Conservation (phyloP, 192 early-diverging fungal genomes). For the Ambispora gerdemannii region DNA sequence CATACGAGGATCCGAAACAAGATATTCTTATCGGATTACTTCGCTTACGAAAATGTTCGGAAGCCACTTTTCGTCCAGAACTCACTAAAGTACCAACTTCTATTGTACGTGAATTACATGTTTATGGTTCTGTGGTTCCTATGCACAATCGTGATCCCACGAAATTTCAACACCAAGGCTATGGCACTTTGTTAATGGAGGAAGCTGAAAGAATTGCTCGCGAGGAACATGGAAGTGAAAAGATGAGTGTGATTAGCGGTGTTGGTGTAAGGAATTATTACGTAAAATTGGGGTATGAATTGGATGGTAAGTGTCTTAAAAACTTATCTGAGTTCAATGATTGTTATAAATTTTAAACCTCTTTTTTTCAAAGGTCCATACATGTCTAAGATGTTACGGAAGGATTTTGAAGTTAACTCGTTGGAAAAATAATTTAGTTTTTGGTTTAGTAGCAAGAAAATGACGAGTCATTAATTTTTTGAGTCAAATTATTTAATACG, state of each 20-base stretch:
- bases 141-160: slow-evolving; percentile 95
- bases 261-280: slow-evolving; percentile 98
- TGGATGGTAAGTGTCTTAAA: slow-evolving; percentile 67
- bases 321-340: not conserved
- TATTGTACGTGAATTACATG: slow-evolving; percentile 96
- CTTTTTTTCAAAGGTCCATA: slow-evolving; percentile 66
- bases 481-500: too few relatives aligned
- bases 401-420: too few relatives aligned
- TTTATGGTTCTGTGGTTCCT: slow-evolving; percentile 95
- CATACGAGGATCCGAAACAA: slow-evolving; percentile 95
- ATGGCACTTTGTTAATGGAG: slow-evolving; percentile 98
- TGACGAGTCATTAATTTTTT: too few relatives aligned
- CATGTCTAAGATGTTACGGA: slow-evolving; percentile 93
- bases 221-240: slow-evolving; percentile 94
- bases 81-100: slow-evolving; percentile 76
- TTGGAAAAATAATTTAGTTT: too few relatives aligned
- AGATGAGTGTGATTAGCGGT: slow-evolving; percentile 95
- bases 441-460: too few relatives aligned
- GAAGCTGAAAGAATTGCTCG: slow-evolving; percentile 97
- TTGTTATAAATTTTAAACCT: not conserved
- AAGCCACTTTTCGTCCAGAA: slow-evolving; percentile 87
- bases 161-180: slow-evolving; percentile 99
- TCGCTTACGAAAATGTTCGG: slow-evolving; percentile 88
- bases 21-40: slow-evolving; percentile 96
- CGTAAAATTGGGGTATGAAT: slow-evolving; percentile 90